These are phyloP conservation scores for Neurospora sp. DNA, from an alignment of 495 filamentous ascomycete genomes.

Conservation along the genomic window DNA sequence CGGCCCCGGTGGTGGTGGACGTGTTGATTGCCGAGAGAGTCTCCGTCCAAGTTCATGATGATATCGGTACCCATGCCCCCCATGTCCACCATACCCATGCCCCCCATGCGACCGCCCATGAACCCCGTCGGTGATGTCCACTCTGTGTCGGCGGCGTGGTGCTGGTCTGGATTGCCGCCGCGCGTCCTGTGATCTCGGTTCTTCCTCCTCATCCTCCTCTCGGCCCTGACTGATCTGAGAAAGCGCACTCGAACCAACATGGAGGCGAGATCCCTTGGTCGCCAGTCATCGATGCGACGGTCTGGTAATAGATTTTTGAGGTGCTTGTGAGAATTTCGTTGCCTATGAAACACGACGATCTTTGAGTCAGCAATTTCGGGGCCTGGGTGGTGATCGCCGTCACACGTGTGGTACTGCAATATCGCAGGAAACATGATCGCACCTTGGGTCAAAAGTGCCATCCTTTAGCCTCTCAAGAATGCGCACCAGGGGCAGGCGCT, in stretches of 20 bases:
- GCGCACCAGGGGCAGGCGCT: conserved; percentile 21
- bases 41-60: neutral
- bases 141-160: neutral
- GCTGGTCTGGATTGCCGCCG: neutral
- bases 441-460: conserved; percentile 24
- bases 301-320: conserved; percentile 23
- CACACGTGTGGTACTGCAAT: neutral
- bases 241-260: conserved; percentile 24
- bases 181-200: conserved; percentile 5
- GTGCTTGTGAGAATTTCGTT: conserved; percentile 27
- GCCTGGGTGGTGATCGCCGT: neutral
- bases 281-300: conserved; percentile 25
- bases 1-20: neutral
- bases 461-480: conserved; percentile 25
- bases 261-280: conserved; percentile 19
- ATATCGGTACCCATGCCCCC: neutral
- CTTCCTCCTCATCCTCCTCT: conserved; percentile 15
- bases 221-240: conserved; percentile 17
- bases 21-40: neutral
- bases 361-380: neutral
- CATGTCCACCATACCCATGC: neutral
- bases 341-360: conserved; percentile 6
- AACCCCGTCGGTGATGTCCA: neutral
- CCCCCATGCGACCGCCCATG: neutral
- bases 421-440: neutral